These are phyloP conservation scores for Plasmodium fragile DNA, from an alignment of 169 alveolate species.

Conservation along the genomic window DNA sequence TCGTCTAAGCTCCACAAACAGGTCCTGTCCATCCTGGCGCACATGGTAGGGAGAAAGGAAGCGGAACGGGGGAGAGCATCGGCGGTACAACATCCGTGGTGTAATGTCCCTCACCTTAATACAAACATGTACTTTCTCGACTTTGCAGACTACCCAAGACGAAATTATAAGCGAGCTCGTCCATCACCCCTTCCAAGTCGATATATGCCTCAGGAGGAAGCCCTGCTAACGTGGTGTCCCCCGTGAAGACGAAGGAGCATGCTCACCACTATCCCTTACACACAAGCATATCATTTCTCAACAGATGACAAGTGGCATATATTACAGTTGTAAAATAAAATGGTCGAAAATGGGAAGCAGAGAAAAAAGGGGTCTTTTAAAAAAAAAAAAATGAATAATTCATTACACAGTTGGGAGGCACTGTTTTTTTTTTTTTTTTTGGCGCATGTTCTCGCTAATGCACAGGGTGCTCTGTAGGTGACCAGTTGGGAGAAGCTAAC, in stretches of 20 bases:
- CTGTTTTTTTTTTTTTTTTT: background rate
- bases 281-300: background rate
- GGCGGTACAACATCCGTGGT: background rate
- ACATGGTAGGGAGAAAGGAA: constrained; percentile 5
- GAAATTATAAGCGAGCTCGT: constrained; percentile 35
- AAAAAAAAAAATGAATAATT: too few relatives aligned
- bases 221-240: background rate
- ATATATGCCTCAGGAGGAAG: constrained; percentile 34
- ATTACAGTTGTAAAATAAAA: too few relatives aligned
- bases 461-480: background rate
- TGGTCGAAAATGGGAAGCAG: background rate
- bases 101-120: background rate
- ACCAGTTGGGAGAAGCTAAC: background rate
- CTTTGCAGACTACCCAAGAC: constrained; percentile 26
- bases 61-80: background rate
- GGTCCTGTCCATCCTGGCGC: constrained; percentile 9
- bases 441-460: background rate
- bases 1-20: constrained; percentile 64
- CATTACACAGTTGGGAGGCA: background rate
- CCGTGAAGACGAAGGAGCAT: background rate
- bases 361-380: background rate
- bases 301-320: background rate
- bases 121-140: background rate
- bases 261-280: background rate
- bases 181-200: constrained; percentile 59